Percentiles rank a stretch among this genome's conserved stretches.
Conservation (phyloP, 805 yeast species). For the Zygotorulaspora florentina region DNA sequence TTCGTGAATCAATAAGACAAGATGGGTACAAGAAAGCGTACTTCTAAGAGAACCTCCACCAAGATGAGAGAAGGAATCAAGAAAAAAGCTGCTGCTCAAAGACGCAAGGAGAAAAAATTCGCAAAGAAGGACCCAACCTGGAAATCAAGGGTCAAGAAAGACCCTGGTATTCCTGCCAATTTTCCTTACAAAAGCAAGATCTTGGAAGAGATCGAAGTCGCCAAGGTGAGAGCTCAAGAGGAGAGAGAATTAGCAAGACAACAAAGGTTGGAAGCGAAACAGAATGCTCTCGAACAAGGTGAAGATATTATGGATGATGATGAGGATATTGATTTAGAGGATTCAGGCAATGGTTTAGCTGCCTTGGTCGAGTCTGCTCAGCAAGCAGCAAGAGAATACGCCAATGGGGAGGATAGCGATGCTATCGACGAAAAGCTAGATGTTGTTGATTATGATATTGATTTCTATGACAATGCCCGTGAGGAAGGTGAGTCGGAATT, state of each 20-base stretch:
- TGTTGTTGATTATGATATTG: conserved; percentile 47
- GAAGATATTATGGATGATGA: conserved; percentile 38
- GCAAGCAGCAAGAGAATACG: conserved; percentile 72
- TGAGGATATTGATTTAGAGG: conserved; percentile 41
- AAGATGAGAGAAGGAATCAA: conserved; percentile 95
- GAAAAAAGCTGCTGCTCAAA: conserved; percentile 91
- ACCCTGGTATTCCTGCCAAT: conserved; percentile 90
- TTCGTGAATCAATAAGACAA: neutral
- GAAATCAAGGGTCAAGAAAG: conserved; percentile 80
- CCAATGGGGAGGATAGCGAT: conserved; percentile 52
- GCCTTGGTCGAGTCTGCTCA: conserved; percentile 90
- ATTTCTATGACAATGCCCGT: conserved; percentile 39
- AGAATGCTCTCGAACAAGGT: conserved; percentile 37
- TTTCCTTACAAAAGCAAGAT: conserved; percentile 92
- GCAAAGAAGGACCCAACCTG: conserved; percentile 91
- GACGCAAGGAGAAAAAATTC: conserved; percentile 74
- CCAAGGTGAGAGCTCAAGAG: conserved; percentile 52
- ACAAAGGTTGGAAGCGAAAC: conserved; percentile 41
- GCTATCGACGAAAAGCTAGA: conserved; percentile 43
- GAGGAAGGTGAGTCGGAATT: conserved; percentile 44
- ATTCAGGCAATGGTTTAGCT: conserved; percentile 55
- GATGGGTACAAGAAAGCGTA: conserved; percentile 54
- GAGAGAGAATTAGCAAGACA: conserved; percentile 49
- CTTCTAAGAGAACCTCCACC: conserved; percentile 85
- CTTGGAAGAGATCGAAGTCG: conserved; percentile 64